Base-by-base conservation (phyloP, 2,329 filamentous ascomycete genomes). In the Curvularia spicifera region DNA sequence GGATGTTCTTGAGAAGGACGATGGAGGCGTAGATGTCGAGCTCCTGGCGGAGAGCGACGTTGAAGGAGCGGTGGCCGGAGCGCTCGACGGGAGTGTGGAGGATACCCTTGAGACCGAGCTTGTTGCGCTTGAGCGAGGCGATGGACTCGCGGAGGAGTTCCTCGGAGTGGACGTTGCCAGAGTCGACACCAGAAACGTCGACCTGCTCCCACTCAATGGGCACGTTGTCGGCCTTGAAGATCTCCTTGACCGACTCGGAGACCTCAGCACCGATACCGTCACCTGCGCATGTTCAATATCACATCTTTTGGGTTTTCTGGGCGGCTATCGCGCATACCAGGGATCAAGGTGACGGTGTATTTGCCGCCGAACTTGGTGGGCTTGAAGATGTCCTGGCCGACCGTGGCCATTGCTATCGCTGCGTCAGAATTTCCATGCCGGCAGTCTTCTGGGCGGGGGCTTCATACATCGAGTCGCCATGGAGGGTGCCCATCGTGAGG, bases 161-260 rank as follows among this genome's bases (percentile, higher is more conserved):
- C 83, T 98, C 95, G 59, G 93, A 92, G 80, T 93, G 89, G 81
- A 93, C 92, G 79, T 87, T 86, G 74, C 91, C 91, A 60, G 89
- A 87, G 77, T 94, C 91, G 67, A 98, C 86, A 80, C 95, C 95
- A 28, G 91, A 93, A 46, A 97, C 94, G 78, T 97, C 93, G 73
- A 99, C 87, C 84, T 98, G 93, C 82, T 99, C 95, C 94, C 95
- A 98, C 82, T 97, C 93, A 74, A 99, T 89, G 75, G 95, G 95
- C 53, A 97, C 94, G 78, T 97, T 98, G 85, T 98, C 94, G 78
- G 94, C 93, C 88, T 97, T 98, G 89, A 98, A 98, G 80, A 99
- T 90, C 70, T 94, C 96, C 89, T 97, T 97, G 80, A 99, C 94
- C 65, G 92, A 95, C 83, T 98, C 93, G 73, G 94, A 93, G 63